Base-by-base conservation (phyloP, 2,329 filamentous ascomycete genomes). In the Botrytis hyacinthi region DNA sequence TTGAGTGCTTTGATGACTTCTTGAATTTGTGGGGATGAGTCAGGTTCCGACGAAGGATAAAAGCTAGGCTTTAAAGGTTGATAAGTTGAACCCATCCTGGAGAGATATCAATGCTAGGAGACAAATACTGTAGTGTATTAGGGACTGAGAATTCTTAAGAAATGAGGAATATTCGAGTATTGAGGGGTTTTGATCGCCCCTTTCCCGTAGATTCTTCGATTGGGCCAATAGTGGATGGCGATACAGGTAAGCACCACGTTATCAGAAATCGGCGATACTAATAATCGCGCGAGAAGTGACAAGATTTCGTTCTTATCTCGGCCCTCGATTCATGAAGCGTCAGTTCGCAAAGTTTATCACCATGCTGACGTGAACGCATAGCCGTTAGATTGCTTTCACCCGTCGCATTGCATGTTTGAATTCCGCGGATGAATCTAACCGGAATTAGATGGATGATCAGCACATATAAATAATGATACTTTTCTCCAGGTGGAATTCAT, bases 1-100 rank as follows among this genome's bases (percentile, higher is more conserved):
- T 82, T 77, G 67, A 91, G 84, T 32, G 82, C 76, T 51, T 77
- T 73, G 78, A 88, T 85, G 46, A 85, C 80, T 29, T 76, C 73
- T 71, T 81, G 78, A 67, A 85, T 81, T 51, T 73, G 70, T 40
- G 80, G 74, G 14, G 80, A 66, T 78, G 85, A 82, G 46, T 79
- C 63, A 61, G 76, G 71, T n/a, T 73, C 67, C 51, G 77, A 70
- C 44, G 76, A 75, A 48, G 76, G 74, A 42, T 60, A 66, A 60
- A 80, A 82, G 74, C 75, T 74, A 54, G 81, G 80, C 68, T 77
- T 79, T 20, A 71, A 35, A 37, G 44, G 37, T 60, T 73, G 42
- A 46, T 54, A 4, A 71, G n/a, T 59, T 18, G 72, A 73, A 32
- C 6, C 29, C 72, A 73, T 71, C 20, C 18, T 72, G 57, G n/a